Evolutionary conservation across 495 filamentous ascomycete species (phyloP).

Genomic region (Opeltia flavorubescens): DNA sequence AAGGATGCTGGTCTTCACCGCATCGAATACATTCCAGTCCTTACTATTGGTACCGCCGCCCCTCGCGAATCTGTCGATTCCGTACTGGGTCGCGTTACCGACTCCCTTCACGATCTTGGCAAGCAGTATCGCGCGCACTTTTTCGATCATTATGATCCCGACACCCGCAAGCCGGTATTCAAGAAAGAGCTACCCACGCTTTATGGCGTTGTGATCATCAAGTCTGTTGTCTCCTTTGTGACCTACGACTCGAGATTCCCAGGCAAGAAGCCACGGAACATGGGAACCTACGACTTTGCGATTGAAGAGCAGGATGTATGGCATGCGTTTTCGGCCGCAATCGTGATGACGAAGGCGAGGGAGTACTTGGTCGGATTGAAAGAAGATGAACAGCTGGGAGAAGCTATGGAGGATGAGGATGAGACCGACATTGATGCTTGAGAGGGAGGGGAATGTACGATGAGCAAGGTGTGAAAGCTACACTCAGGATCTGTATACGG

Average conservation of each 20-base stretch:
- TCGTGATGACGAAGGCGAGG: constrained; percentile 25
- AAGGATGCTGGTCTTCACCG: constrained; percentile 18
- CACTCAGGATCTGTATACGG: too few relatives aligned
- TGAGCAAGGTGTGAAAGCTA: too few relatives aligned
- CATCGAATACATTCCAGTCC: constrained; percentile 18
- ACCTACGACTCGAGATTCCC: constrained; percentile 21
- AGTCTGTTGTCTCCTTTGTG: constrained; percentile 28
- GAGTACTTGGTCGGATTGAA: constrained; percentile 23
- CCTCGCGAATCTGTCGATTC: constrained; percentile 18
- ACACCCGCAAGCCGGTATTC: neutral
- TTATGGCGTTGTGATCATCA: constrained; percentile 28
- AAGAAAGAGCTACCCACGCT: constrained; percentile 18
- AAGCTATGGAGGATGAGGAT: constrained; percentile 1
- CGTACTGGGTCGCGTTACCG: constrained; percentile 20
- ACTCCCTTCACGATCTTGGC: constrained; percentile 20
- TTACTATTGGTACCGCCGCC: constrained; percentile 22
- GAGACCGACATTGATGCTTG: constrained; percentile 13
- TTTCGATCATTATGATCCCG: neutral
- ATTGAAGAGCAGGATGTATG: constrained; percentile 31
- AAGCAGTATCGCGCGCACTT: constrained; percentile 15
- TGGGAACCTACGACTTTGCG: constrained; percentile 28
- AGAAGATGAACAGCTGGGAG: constrained; percentile 7
- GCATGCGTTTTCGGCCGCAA: constrained; percentile 32
- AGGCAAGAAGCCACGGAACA: constrained; percentile 6
- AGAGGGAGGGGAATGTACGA: too few relatives aligned